phyloP scores from a whole-genome alignment of 1,139 yeast species.

The Eremothecium sinecaudum region DNA sequence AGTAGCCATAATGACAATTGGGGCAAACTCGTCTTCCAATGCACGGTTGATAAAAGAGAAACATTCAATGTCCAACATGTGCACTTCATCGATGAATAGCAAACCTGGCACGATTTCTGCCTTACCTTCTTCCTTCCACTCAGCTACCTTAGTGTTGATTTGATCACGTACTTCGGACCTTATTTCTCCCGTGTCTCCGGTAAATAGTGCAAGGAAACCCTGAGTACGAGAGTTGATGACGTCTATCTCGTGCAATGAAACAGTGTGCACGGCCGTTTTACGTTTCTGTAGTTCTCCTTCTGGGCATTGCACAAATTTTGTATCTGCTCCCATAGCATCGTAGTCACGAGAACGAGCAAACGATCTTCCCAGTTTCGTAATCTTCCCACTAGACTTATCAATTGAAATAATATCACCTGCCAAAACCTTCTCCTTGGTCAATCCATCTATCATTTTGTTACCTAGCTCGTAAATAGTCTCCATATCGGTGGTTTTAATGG shows the following conservation, averaged over 20 bases:
- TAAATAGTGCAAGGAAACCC: slow-evolving; percentile 90
- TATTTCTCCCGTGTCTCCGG: slow-evolving; percentile 97
- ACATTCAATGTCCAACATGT: slow-evolving; percentile 96
- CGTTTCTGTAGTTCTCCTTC: slow-evolving; percentile 97
- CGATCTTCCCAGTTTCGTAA: slow-evolving; percentile 88
- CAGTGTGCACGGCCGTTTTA: slow-evolving; percentile 92
- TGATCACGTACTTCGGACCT: slow-evolving; percentile 94
- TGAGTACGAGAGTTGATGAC: slow-evolving; percentile 97
- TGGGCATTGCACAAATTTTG: slow-evolving; percentile 95
- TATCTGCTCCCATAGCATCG: slow-evolving; percentile 99
- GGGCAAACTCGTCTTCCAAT: slow-evolving; percentile 91
- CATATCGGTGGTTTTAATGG: slow-evolving; percentile 98
- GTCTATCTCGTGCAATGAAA: slow-evolving; percentile 93
- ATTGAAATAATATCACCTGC: slow-evolving; percentile 97
- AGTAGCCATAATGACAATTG: slow-evolving; percentile 97
- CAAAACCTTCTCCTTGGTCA: slow-evolving; percentile 87
- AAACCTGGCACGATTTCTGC: slow-evolving; percentile 99
- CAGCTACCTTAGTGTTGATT: slow-evolving; percentile 92
- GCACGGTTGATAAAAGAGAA: slow-evolving; percentile 94
- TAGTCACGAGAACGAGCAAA: slow-evolving; percentile 94
- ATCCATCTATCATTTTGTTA: slow-evolving; percentile 92
- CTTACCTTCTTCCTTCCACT: slow-evolving; percentile 99
- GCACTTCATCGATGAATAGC: slow-evolving; percentile 94
- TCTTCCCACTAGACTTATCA: slow-evolving; percentile 92
- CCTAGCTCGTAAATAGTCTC: slow-evolving; percentile 97